These are phyloP conservation scores for Elsinoe perseae DNA, from an alignment of 2,329 filamentous ascomycete species.

Conservation along the genomic window DNA sequence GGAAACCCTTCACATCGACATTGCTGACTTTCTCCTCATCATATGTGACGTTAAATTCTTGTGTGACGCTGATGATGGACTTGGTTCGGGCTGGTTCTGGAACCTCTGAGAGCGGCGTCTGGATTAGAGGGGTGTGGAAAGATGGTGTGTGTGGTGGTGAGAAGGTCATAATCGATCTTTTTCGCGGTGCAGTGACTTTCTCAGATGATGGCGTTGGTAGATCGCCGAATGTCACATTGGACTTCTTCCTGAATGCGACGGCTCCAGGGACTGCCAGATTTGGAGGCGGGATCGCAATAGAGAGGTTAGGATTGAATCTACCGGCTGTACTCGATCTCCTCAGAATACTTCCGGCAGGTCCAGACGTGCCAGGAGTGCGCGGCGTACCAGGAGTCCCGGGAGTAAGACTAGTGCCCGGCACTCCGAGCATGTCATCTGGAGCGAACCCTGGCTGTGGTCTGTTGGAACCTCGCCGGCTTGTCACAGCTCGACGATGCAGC, in stretches of 20 bases:
- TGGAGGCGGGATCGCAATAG: background rate
- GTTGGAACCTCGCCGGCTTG: constrained; percentile 1
- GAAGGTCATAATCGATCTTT: background rate
- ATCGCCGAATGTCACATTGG: background rate
- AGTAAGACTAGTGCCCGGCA: background rate
- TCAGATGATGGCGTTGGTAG: constrained; percentile 8
- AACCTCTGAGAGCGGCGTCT: background rate
- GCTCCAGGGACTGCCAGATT: constrained; percentile 4
- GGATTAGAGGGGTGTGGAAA: constrained; percentile 2
- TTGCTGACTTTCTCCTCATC: background rate
- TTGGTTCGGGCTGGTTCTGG: constrained; percentile 3
- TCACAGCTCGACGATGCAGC: constrained; percentile 3
- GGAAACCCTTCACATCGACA: constrained; percentile 4
- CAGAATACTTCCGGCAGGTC: background rate
- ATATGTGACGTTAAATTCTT: constrained; percentile 10
- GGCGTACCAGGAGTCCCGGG: constrained; percentile 2
- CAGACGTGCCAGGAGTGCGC: background rate
- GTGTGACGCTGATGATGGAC: constrained; percentile 6
- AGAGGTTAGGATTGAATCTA: background rate
- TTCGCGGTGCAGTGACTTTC: background rate
- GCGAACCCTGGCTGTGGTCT: constrained; percentile 7
- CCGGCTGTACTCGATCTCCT: background rate
- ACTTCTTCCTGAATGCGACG: background rate
- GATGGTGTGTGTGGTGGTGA: constrained; percentile 5
- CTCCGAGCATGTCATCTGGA: constrained; percentile 12